A percentile compares a stretch with the other conserved stretches of the same genome.
Evolutionary conservation across 2,329 filamentous ascomycete genomes (phyloP).

Genomic region (Colletotrichum sp.): DNA sequence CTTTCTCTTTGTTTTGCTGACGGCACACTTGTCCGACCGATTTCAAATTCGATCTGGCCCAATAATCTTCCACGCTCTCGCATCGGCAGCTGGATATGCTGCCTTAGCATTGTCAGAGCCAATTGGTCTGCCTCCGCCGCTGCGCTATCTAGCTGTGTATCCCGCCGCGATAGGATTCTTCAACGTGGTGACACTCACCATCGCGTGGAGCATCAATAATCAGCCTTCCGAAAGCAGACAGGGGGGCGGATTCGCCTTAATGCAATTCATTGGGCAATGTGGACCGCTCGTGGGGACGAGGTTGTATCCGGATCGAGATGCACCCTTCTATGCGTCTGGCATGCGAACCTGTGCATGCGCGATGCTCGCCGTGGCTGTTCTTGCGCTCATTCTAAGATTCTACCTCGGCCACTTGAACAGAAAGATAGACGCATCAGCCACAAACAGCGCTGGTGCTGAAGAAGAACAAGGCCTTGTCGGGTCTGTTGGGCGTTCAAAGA

Average conservation of each 20-base stretch:
- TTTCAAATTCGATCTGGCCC: constrained; percentile 65
- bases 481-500: constrained; percentile 24
- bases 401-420: constrained; percentile 58
- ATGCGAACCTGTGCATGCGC: constrained; percentile 67
- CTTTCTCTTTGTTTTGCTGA: constrained; percentile 73
- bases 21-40: constrained; percentile 75
- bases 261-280: constrained; percentile 83
- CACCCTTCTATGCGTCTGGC: constrained; percentile 65
- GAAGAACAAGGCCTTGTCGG: constrained; percentile 47
- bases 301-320: constrained; percentile 64
- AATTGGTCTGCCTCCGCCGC: constrained; percentile 44
- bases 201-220: constrained; percentile 91
- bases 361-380: constrained; percentile 63
- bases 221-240: constrained; percentile 71
- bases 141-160: constrained; percentile 77
- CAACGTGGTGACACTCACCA: constrained; percentile 80
- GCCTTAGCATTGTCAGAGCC: constrained; percentile 64
- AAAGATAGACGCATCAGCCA: constrained; percentile 40
- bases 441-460: constrained; percentile 25
- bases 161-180: constrained; percentile 84
- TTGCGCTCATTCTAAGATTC: constrained; percentile 59
- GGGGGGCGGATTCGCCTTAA: constrained; percentile 76
- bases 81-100: constrained; percentile 65
- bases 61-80: constrained; percentile 70
- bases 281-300: constrained; percentile 74